phyloP scores from a whole-genome alignment of 2,329 filamentous ascomycete genomes.

The Rhexocercosporidium sp. region DNA sequence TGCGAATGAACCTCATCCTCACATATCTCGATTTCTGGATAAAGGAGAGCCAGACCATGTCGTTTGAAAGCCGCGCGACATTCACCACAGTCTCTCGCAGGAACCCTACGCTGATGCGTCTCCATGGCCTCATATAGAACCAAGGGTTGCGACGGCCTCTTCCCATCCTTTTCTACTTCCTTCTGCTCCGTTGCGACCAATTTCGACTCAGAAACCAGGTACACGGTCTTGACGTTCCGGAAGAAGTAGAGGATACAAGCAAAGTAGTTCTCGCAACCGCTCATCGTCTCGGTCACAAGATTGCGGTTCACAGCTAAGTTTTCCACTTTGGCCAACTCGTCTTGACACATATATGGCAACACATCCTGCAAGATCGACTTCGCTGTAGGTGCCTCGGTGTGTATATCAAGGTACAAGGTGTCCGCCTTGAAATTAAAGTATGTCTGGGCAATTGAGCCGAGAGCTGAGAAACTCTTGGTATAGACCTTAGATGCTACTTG shows the following conservation, averaged over 20 bases:
- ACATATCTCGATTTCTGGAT: background rate
- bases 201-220: background rate
- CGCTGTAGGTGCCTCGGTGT: background rate
- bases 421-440: slow-evolving; percentile 10
- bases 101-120: background rate
- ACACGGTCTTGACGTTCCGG: slow-evolving; percentile 9
- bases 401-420: slow-evolving; percentile 1
- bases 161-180: background rate
- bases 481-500: slow-evolving; percentile 7
- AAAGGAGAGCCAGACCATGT: background rate
- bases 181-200: background rate
- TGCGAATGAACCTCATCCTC: background rate
- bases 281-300: slow-evolving; percentile 3
- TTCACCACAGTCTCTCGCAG: background rate
- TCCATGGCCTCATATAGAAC: background rate
- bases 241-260: slow-evolving; percentile 12
- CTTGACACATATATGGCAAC: slow-evolving; percentile 11
- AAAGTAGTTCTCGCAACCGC: slow-evolving; percentile 7
- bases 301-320: slow-evolving; percentile 2
- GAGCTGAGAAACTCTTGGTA: slow-evolving; percentile 9
- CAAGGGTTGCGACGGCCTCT: background rate
- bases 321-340: slow-evolving; percentile 10
- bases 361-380: slow-evolving; percentile 12
- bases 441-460: slow-evolving; percentile 7
- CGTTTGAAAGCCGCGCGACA: background rate